phyloP scores from a whole-genome alignment of 2,329 filamentous ascomycete species.

The Monilinia vaccinii-corymbosi region DNA sequence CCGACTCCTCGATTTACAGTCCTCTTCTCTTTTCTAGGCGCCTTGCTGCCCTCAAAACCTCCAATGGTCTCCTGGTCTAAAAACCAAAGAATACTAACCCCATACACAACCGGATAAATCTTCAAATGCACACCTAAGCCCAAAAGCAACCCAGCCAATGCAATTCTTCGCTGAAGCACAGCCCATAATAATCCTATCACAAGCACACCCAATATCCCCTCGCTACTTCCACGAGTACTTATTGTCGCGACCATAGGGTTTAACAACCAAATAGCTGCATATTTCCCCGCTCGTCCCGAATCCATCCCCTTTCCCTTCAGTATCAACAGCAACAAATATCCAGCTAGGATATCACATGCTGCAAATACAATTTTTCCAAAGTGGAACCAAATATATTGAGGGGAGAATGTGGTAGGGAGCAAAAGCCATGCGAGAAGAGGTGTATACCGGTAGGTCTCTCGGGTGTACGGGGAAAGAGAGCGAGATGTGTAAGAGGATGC shows the following conservation, averaged over 20 bases:
- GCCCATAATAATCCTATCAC: conserved; percentile 81
- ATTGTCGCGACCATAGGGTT: conserved; percentile 99
- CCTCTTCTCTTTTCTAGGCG: conserved; percentile 24
- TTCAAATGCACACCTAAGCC: conserved; percentile 92
- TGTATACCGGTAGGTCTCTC: conserved; percentile 95
- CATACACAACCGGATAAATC: conserved; percentile 98
- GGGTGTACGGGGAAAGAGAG: conserved; percentile 68
- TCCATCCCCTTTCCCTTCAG: conserved; percentile 33
- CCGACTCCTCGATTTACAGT: not conserved
- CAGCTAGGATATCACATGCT: conserved; percentile 71
- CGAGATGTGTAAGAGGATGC: conserved; percentile 66
- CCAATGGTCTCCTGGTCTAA: conserved; percentile 50
- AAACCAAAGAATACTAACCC: conserved; percentile 71
- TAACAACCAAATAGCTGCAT: conserved; percentile 81
- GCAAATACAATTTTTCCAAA: conserved; percentile 87
- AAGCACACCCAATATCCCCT: conserved; percentile 79
- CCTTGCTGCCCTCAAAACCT: conserved; percentile 56
- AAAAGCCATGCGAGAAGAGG: conserved; percentile 88
- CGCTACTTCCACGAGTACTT: conserved; percentile 87
- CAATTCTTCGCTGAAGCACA: conserved; percentile 51
- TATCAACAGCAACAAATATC: conserved; percentile 61
- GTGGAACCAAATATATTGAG: conserved; percentile 47
- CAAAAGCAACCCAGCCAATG: conserved; percentile 63
- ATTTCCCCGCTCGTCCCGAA: conserved; percentile 54
- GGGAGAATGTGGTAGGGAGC: conserved; percentile 60